A percentile compares a stretch with the other conserved stretches of the same genome.
phyloP scores from a whole-genome alignment of 768 basidiomycete species.

The Calocybe gangraenosa region DNA sequence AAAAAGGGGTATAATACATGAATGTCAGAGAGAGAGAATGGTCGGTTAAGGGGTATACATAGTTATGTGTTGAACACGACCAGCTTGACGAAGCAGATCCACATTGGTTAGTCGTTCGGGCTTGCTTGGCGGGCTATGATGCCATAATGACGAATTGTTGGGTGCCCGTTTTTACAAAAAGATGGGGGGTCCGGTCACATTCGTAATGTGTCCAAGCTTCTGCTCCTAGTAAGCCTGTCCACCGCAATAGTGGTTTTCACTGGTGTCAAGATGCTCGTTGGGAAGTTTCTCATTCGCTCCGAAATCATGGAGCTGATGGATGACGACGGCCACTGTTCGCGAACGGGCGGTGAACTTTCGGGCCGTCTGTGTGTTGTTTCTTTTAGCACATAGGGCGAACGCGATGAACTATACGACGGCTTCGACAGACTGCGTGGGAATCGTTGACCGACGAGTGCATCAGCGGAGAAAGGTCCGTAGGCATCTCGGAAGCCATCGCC shows the following conservation, averaged over 20 bases:
- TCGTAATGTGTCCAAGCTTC: slow-evolving; percentile 15
- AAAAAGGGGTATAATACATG: too few species aligned
- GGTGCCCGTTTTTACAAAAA: too few species aligned
- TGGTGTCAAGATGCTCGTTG: slow-evolving; percentile 6
- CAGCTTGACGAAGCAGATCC: too few species aligned
- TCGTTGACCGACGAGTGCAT: neutral
- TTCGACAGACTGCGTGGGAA: slow-evolving; percentile 11
- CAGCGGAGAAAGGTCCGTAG: too few species aligned
- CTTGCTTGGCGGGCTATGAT: too few species aligned
- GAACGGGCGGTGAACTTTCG: slow-evolving; percentile 3
- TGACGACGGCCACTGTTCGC: neutral
- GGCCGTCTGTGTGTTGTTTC: neutral
- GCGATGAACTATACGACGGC: slow-evolving; percentile 7
- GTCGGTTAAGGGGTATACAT: too few species aligned
- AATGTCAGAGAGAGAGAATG: too few species aligned
- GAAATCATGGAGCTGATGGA: neutral
- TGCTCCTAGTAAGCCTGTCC: slow-evolving; percentile 14
- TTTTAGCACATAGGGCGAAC: slow-evolving; percentile 1
- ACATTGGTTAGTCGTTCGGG: too few species aligned
- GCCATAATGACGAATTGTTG: too few species aligned
- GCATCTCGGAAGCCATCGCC: too few species aligned
- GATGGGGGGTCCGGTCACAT: too few species aligned
- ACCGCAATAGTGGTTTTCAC: slow-evolving; percentile 8
- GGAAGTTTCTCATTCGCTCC: slow-evolving; percentile 3
- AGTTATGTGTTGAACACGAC: too few species aligned